Evolutionary conservation across 768 basidiomycete species (phyloP).

Genomic region (Rhodotorula toruloides): DNA sequence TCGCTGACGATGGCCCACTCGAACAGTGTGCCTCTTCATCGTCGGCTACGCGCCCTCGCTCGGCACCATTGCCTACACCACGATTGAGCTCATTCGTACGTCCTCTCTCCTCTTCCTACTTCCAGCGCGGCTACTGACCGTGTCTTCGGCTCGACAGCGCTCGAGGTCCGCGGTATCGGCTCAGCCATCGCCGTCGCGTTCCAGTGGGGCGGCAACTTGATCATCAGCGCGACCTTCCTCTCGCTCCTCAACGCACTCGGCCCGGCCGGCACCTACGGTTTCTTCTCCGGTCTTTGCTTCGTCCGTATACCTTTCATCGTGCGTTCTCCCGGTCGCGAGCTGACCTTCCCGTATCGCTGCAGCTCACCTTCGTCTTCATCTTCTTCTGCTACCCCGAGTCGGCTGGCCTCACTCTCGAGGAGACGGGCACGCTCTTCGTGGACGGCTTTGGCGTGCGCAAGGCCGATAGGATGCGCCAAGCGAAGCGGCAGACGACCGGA

Average conservation of each 20-base stretch:
- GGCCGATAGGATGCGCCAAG: constrained; percentile 3
- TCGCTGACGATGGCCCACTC: not conserved
- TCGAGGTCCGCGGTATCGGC: constrained; percentile 62
- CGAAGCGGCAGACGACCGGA: not conserved
- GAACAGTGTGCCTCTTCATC: constrained; percentile 8
- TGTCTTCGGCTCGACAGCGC: not conserved
- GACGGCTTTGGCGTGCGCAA: constrained; percentile 10
- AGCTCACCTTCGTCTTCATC: constrained; percentile 56
- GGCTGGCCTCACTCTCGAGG: constrained; percentile 58
- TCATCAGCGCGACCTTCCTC: constrained; percentile 70
- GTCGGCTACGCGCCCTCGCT: constrained; percentile 68
- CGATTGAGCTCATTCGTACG: constrained; percentile 54
- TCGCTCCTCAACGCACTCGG: constrained; percentile 57
- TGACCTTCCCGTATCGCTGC: constrained; percentile 54
- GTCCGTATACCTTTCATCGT: not conserved
- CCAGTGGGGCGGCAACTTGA: constrained; percentile 69
- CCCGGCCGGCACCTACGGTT: constrained; percentile 13
- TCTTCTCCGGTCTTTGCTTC: constrained; percentile 8
- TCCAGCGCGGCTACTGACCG: not conserved
- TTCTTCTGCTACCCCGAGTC: constrained; percentile 69
- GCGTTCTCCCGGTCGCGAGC: not conserved
- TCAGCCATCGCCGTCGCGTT: constrained; percentile 66
- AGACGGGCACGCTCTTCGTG: constrained; percentile 5
- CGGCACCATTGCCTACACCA: constrained; percentile 81
- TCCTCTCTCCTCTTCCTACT: not conserved